Base-by-base conservation (phyloP, 1,139 yeast genomes). In the Hansenula sp. region DNA sequence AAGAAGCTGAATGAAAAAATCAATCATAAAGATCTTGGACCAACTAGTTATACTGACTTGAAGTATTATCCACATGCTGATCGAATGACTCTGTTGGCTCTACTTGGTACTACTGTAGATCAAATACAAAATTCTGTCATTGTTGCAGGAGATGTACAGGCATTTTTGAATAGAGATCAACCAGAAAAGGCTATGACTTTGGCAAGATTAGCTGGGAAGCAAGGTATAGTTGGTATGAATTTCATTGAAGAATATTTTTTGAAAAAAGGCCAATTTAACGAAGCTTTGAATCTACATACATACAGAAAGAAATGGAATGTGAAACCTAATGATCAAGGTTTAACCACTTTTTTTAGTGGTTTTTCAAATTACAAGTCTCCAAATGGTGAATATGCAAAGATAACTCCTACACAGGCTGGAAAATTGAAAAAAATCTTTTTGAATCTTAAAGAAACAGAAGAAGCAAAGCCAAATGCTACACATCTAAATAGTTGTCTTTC, bases 161-260 rank as follows among this genome's bases (percentile, higher is more conserved):
- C 73, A 41, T 70, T 82, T 42, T 61, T 83, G 25, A 64, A 62
- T 19, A 59, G 73, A 39, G 78, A 69, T 40, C 73, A 73, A 38
- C 47, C 67, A 0, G 66, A 64, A 27, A 71, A 84, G 44, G 90
- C 92, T 0, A 49, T 71, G 14, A 67, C 68, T 44, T 59, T 82
- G 20, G 71, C 77, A 7, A 67, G 69, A 37, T 47, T 81, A 22
- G 79, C 85, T 0, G 65, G 70, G 22, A 50, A 49, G 7, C 65
- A 68, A 26, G 86, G 86, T 10, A 55, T 68, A 0, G 85, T 79
- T 24, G 85, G 77, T 0, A 73, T 78, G 77, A 84, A 84, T 47
- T 66, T 72, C 14, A 68, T 84, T 1, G 57, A 77, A 53, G 69
- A 72, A 45, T 71, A 76, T 65, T 63, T 70, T 28, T 58, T 80